Evolutionary conservation across 192 early-diverging fungal genomes (phyloP).

Genomic region (Dimargaris xerosporica): DNA sequence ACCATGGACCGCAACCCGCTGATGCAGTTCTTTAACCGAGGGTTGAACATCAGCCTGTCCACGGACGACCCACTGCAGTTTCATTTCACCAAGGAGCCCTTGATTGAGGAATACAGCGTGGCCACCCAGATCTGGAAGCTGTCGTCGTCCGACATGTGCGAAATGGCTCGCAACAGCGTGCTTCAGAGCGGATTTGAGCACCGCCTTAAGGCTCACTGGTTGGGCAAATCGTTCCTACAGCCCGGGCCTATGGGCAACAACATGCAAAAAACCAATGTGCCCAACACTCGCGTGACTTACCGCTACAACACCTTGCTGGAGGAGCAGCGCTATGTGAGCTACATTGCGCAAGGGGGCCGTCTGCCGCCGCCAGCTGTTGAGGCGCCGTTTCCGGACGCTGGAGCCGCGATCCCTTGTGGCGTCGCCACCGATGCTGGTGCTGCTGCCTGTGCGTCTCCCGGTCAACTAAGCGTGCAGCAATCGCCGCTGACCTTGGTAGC

Average conservation of each 20-base stretch:
- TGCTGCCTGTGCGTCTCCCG: no score
- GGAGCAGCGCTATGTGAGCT: slow-evolving; percentile 32
- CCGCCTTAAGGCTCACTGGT: slow-evolving; percentile 76
- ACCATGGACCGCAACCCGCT: slow-evolving; percentile 89
- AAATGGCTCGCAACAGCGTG: slow-evolving; percentile 80
- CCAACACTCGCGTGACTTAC: slow-evolving; percentile 68
- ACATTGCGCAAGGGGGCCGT: slow-evolving; percentile 8
- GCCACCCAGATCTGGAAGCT: slow-evolving; percentile 94
- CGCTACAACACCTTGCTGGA: slow-evolving; percentile 74
- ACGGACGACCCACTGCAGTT: slow-evolving; percentile 95
- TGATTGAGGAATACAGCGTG: slow-evolving; percentile 94
- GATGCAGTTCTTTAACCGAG: slow-evolving; percentile 78
- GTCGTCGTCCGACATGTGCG: slow-evolving; percentile 85
- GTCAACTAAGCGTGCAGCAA: no score
- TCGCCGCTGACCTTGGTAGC: no score
- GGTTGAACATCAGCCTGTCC: slow-evolving; percentile 82
- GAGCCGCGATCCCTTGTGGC: no score
- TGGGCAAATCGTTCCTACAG: slow-evolving; percentile 58
- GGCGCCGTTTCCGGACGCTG: no score
- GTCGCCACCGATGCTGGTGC: no score
- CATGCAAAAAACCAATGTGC: slow-evolving; percentile 86
- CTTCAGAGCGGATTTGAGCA: slow-evolving; percentile 84
- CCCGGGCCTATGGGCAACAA: slow-evolving; percentile 68
- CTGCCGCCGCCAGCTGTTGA: neutral
- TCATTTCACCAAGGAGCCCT: slow-evolving; percentile 89